These are phyloP conservation scores for Syzygium grande DNA, from an alignment of 345 rosid genomes.

Conservation along the genomic window DNA sequence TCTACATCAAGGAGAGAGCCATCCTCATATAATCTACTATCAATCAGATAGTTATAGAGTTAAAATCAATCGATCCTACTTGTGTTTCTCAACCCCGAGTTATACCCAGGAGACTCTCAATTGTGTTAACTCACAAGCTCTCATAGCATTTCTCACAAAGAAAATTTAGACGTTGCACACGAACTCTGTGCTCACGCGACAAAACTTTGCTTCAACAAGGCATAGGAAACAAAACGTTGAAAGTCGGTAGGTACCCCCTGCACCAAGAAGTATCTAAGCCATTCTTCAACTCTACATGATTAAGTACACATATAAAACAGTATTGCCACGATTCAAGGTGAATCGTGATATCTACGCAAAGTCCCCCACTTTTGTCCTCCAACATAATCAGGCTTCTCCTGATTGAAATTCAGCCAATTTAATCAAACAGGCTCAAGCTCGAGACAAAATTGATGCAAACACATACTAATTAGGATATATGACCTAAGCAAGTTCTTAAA, in stretches of 20 bases:
- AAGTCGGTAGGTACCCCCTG: not conserved
- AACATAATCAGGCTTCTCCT: not conserved
- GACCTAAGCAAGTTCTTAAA: too few relatives aligned
- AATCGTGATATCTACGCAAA: not conserved
- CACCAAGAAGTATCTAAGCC: not conserved
- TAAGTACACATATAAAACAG: not conserved
- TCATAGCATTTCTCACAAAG: not conserved
- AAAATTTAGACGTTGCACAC: not conserved
- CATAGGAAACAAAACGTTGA: not conserved
- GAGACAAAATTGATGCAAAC: not conserved
- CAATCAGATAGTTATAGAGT: not conserved
- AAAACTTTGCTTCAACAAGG: not conserved
- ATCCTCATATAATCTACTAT: accelerated
- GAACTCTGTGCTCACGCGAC: not conserved
- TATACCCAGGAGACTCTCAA: not conserved
- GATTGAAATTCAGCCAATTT: not conserved
- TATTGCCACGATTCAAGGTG: not conserved
- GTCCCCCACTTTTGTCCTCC: not conserved
- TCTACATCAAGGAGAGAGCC: accelerated
- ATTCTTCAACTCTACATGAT: not conserved
- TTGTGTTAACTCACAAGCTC: not conserved
- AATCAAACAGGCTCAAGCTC: not conserved
- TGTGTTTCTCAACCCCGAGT: not conserved
- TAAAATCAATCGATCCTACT: not conserved
- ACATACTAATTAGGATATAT: not conserved